phyloP scores from a whole-genome alignment of 1,284 basidiomycete species.

The Amylostereum areolatum region DNA sequence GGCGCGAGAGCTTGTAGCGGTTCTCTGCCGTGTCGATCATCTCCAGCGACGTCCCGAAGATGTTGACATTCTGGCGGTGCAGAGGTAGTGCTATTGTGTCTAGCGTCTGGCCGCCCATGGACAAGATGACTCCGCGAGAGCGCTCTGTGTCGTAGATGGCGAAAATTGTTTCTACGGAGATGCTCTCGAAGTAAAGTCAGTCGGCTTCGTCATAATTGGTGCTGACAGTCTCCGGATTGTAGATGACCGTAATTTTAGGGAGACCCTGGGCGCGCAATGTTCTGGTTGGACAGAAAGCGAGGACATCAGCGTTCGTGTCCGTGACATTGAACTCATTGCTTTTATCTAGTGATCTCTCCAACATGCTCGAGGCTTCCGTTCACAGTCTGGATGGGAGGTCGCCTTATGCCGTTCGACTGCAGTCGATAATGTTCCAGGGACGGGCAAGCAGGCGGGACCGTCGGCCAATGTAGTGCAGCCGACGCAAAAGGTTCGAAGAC shows the following conservation, averaged over 20 bases:
- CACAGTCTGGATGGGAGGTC: no score
- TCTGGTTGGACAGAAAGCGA: constrained; percentile 90
- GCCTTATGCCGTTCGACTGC: no score
- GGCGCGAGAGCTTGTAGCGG: constrained; percentile 97
- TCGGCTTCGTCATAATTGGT: constrained; percentile 99
- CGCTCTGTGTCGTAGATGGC: constrained; percentile 95
- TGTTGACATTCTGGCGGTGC: constrained; percentile 94
- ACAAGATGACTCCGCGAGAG: constrained; percentile 88
- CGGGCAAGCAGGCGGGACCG: no score
- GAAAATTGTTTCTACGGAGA: constrained; percentile 91
- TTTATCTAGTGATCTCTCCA: no score
- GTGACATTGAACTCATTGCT: no score
- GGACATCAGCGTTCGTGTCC: no score
- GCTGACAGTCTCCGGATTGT: constrained; percentile 98
- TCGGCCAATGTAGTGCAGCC: no score
- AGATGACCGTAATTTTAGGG: constrained; percentile 99
- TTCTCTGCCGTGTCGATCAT: constrained; percentile 99
- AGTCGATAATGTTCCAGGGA: no score
- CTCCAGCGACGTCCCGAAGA: constrained; percentile 96
- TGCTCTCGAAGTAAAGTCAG: constrained; percentile 97
- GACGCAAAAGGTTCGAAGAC: no score
- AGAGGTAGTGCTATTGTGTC: constrained; percentile 97
- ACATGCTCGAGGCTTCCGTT: no score
- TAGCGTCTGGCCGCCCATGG: constrained; percentile 98
- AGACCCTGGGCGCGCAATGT: constrained; percentile 92